Evolutionary conservation across 2,329 filamentous ascomycete species (phyloP).

Genomic region (Neopestalotiopsis rosae): DNA sequence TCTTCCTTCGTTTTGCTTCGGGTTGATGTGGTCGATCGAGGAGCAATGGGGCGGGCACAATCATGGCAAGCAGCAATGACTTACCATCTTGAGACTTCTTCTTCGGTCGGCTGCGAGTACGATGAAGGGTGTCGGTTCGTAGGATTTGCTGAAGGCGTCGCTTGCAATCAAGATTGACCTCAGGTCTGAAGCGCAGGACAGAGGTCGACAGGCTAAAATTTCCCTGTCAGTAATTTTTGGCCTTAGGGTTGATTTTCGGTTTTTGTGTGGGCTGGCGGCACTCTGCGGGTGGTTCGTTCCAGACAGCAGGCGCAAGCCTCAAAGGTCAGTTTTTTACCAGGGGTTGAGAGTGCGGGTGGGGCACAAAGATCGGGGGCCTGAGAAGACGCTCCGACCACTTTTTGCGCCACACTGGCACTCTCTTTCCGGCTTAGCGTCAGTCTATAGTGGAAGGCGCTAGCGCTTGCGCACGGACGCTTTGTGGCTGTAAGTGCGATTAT

Average conservation of each 20-base stretch:
- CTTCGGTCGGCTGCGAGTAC: slow-evolving; percentile 4
- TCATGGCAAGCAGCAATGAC: slow-evolving; percentile 11
- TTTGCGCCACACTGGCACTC: not conserved
- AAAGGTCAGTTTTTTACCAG: not conserved
- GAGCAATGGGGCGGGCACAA: not conserved
- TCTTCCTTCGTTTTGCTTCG: not conserved
- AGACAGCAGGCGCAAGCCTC: no score
- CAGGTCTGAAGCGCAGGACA: slow-evolving; percentile 9
- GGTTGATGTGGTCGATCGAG: not conserved
- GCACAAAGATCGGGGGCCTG: not conserved
- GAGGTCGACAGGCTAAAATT: slow-evolving; percentile 15
- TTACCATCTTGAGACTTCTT: slow-evolving; percentile 18
- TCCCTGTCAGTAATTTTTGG: slow-evolving; percentile 14
- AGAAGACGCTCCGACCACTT: not conserved
- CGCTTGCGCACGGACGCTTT: not conserved
- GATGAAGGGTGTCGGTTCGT: slow-evolving; percentile 14
- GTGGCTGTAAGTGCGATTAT: slow-evolving; percentile 1
- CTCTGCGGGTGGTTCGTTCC: not conserved
- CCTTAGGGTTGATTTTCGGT: slow-evolving; percentile 17
- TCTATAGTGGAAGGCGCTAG: not conserved
- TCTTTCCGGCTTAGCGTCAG: not conserved
- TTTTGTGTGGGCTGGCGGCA: slow-evolving; percentile 12
- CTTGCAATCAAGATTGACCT: slow-evolving; percentile 12
- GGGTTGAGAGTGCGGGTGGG: not conserved
- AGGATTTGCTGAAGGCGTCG: slow-evolving; percentile 17